phyloP scores from a whole-genome alignment of 1,284 basidiomycete species.

The Ceratobasidium papillatum region DNA sequence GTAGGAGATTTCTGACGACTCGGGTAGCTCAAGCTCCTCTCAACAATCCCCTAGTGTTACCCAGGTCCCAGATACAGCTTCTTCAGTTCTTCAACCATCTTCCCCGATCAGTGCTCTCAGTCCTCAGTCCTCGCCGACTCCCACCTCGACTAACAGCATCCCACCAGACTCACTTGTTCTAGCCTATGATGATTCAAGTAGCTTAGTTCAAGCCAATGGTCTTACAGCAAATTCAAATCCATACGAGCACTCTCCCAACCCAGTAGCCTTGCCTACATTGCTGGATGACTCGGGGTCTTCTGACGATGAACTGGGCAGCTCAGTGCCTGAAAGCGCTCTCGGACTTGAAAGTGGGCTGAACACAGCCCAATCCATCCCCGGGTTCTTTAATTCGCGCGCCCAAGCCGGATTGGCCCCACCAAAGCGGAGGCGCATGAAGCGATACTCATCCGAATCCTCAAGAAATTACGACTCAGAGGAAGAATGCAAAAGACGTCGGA shows the following conservation, averaged over 20 bases:
- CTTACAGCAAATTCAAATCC: not conserved
- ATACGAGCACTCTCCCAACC: not conserved
- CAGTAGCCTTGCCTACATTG: not conserved
- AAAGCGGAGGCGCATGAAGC: not conserved
- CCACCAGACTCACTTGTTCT: not conserved
- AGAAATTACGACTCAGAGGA: constrained; percentile 19
- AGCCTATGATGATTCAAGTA: too few species aligned
- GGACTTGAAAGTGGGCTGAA: not conserved
- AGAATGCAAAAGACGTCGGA: not conserved
- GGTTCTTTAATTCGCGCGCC: constrained; percentile 22
- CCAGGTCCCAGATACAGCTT: not conserved
- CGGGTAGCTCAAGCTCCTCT: not conserved
- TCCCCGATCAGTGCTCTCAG: not conserved
- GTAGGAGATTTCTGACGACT: not conserved
- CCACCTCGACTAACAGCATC: not conserved
- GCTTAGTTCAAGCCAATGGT: not conserved
- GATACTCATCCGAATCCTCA: constrained; percentile 7
- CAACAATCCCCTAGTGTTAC: not conserved
- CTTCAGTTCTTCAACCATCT: not conserved
- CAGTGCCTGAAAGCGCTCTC: not conserved
- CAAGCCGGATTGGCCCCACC: constrained; percentile 35
- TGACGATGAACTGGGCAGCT: not conserved
- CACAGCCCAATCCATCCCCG: not conserved
- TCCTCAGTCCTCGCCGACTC: not conserved
- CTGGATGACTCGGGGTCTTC: not conserved